phyloP scores from a whole-genome alignment of 2,329 filamentous ascomycete species.

The Emmonsia crescens region DNA sequence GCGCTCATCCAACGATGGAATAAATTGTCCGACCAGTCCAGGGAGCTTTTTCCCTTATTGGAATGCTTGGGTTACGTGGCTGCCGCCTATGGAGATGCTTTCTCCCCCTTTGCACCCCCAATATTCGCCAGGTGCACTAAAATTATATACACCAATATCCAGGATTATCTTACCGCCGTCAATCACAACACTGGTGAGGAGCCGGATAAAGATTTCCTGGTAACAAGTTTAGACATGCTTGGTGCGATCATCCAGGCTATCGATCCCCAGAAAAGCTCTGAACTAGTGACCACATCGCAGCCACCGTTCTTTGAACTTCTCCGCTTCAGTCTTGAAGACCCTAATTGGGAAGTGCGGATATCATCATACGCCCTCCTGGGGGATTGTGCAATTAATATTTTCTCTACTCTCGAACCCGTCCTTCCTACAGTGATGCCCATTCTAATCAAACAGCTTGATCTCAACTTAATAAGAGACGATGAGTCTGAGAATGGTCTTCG shows the following conservation, averaged over 20 bases:
- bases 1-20: conserved; percentile 82
- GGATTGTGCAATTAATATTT: conserved; percentile 89
- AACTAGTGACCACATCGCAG: conserved; percentile 63
- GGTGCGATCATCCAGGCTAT: conserved; percentile 90
- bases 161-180: conserved; percentile 62
- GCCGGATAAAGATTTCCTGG: conserved; percentile 92
- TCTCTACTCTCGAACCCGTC: conserved; percentile 64
- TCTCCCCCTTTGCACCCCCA: conserved; percentile 72
- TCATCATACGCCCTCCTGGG: conserved; percentile 91
- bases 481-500: conserved; percentile 77
- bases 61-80: conserved; percentile 94
- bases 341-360: conserved; percentile 83
- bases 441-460: conserved; percentile 76
- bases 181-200: conserved; percentile 59
- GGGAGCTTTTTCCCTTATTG: conserved; percentile 88
- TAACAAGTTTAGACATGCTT: conserved; percentile 86
- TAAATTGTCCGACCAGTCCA: conserved; percentile 73
- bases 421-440: conserved; percentile 63
- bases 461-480: conserved; percentile 65
- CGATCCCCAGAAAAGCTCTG: conserved; percentile 58
- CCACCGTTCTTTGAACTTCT: conserved; percentile 85
- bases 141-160: conserved; percentile 84
- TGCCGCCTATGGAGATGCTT: conserved; percentile 68
- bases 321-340: conserved; percentile 83
- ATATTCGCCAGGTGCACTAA: conserved; percentile 82